Base-by-base conservation (phyloP, 306 rosid species). In the Ammopiptanthus mongolicus region DNA sequence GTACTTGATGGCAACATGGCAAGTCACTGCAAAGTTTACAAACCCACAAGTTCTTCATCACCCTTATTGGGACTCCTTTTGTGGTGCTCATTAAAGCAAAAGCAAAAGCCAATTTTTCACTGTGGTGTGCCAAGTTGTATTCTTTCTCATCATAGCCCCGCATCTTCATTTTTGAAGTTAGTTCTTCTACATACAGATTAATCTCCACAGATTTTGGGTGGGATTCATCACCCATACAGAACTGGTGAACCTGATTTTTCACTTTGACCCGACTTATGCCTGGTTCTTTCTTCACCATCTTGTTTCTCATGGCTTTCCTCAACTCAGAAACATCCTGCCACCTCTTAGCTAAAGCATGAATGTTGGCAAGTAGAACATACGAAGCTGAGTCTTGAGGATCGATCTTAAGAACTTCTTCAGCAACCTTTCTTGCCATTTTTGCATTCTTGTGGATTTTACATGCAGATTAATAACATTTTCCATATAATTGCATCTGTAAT, bases 61-160 rank as follows among this genome's bases (percentile, higher is more conserved):
- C 92, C 78, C 93, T 80, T 79, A 87, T 67, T 4, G 96, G 97
- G 73, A 80, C 75, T 50, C 89, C 82, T 28, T 65, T 80, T 10
- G 86, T 87, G 50, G 75, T 84, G 78, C 33, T 91, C 90, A 91
- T 82, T 53, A 91, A 65, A 23, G 90, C 96, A 81, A 94, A 94
- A 71, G 89, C 92, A 82, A 91, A 68, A 18, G 97, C 97, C 73
- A 95, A 82, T 74, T 88, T 95, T 81, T 95, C 98, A 76, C 96
- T 90, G 76, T 90, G 95, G 47, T 88, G 90, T n/a, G 91, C 81
- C 85, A 94, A 86, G 73, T 82, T 77, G 62, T 88, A 77, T 78
- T 91, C 97, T 85, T 91, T 91, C 85, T 91, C 96, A 84, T 94
- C 97, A 25, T 94, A 91, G 48, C 97, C 98, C 13, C 77, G 74